Evolutionary conservation across 2,329 filamentous ascomycete species (phyloP).

Genomic region (Sclerotinia nivalis): DNA sequence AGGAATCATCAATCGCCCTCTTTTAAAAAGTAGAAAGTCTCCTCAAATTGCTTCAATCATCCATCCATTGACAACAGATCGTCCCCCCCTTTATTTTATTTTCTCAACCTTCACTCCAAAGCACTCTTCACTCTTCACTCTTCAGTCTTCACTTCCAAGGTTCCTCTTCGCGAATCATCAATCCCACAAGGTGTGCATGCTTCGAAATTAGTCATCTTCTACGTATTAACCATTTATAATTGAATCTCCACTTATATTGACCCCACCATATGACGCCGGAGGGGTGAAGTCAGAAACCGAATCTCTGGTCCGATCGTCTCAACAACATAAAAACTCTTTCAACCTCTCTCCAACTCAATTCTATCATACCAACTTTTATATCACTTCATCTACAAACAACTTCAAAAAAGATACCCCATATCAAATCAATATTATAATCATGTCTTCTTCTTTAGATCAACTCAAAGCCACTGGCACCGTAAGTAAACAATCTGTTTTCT

Average conservation of each 20-base stretch:
- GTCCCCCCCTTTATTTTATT: neutral
- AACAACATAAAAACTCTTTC: conserved; percentile 22
- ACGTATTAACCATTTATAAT: neutral
- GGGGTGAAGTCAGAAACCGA: conserved; percentile 13
- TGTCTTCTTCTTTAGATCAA: conserved; percentile 92
- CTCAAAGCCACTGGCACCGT: conserved; percentile 96
- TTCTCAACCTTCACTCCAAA: conserved; percentile 5
- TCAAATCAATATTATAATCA: conserved; percentile 45
- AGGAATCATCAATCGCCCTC: neutral
- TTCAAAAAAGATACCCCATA: conserved; percentile 27
- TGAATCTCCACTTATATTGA: conserved; percentile 4
- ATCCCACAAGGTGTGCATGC: conserved; percentile 1
- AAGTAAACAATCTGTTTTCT: conserved; percentile 50
- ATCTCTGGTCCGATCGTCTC: conserved; percentile 4
- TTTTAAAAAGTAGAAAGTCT: neutral
- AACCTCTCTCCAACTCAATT: conserved; percentile 3
- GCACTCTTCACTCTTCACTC: neutral
- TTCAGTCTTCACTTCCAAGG: neutral
- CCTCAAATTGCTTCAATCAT: too few relatives aligned
- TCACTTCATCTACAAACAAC: conserved; percentile 16
- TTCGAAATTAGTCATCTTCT: neutral
- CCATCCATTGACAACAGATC: neutral
- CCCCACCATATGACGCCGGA: conserved; percentile 21
- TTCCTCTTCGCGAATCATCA: neutral
- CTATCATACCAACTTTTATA: conserved; percentile 7